Percentiles rank a stretch among this genome's conserved stretches.
Conservation (phyloP, 106 monocot species). For the Acanthochlamys bracteata region DNA sequence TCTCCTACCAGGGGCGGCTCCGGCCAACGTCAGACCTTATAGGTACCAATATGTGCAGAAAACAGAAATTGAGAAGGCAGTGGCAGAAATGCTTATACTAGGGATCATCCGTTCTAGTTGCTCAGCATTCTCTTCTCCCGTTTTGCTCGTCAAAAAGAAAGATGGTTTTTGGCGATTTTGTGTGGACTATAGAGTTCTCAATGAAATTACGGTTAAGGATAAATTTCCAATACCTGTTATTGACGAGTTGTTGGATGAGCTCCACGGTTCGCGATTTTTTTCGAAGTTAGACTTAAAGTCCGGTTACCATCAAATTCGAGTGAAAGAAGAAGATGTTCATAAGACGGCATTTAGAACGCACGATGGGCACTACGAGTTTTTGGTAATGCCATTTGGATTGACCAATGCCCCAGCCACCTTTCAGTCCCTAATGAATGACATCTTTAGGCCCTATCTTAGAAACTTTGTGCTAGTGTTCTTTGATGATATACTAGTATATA, state of each 20-base stretch:
- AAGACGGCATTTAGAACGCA: slow-evolving; percentile 2
- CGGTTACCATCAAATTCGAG: slow-evolving; percentile 14
- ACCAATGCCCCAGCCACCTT: not conserved
- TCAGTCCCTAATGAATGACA: not conserved
- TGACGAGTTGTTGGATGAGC: slow-evolving; percentile 18
- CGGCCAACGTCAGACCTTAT: not conserved
- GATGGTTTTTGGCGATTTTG: not conserved
- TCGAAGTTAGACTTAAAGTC: slow-evolving; percentile 9
- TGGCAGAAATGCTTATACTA: not conserved
- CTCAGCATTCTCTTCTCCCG: not conserved
- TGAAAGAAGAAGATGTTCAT: not conserved
- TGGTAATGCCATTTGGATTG: slow-evolving; percentile 2
- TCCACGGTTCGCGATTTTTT: not conserved
- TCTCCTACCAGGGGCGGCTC: not conserved
- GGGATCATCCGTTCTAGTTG: not conserved
- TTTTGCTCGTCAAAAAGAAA: slow-evolving; percentile 4
- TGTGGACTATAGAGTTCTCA: not conserved
- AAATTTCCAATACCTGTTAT: slow-evolving; percentile 6
- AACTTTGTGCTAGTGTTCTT: not conserved
- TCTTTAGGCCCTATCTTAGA: not conserved
- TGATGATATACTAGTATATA: slow-evolving; percentile 8
- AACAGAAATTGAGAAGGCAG: not conserved
- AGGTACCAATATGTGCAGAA: slow-evolving; percentile 1
- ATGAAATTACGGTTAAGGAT: slow-evolving; percentile 1
- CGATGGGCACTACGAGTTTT: slow-evolving; percentile 2